Conservation (phyloP, 2,329 filamentous ascomycete species). For the Rachicladosporium sp. region DNA sequence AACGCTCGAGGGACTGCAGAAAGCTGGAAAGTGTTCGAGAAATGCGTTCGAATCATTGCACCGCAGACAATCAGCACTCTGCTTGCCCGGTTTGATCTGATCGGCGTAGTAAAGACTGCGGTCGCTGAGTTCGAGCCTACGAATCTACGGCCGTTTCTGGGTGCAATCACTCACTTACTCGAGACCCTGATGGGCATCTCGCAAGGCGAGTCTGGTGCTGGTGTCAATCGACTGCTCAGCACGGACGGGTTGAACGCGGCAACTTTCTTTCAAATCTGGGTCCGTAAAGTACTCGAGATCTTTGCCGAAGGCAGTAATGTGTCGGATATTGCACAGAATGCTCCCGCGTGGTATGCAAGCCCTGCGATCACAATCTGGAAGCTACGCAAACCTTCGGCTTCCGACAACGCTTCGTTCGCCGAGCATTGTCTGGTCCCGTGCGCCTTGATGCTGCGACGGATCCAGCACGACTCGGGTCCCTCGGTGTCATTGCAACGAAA, state of each 20-base stretch:
- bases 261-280: conserved; percentile 15
- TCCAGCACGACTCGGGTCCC: too few relatives aligned
- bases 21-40: conserved; percentile 48
- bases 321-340: not conserved
- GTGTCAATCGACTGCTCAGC: conserved; percentile 14
- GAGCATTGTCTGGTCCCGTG: conserved; percentile 14
- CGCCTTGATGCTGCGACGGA: conserved; percentile 9
- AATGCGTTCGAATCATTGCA: conserved; percentile 51
- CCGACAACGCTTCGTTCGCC: conserved; percentile 18
- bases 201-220: conserved; percentile 9
- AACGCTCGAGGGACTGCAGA: conserved; percentile 31
- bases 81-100: conserved; percentile 30
- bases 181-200: conserved; percentile 7
- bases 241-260: conserved; percentile 10
- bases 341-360: not conserved
- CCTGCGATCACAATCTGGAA: conserved; percentile 17
- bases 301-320: not conserved
- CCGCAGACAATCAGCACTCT: conserved; percentile 57
- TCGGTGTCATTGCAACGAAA: too few relatives aligned
- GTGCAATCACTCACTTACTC: not conserved
- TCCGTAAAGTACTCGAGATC: conserved; percentile 1
- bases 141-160: not conserved
- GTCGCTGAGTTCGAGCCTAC: not conserved
- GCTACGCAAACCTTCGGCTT: conserved; percentile 10
- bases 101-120: not conserved